Evolutionary conservation across 192 early-diverging fungal genomes (phyloP).

Genomic region (Mortierella alpina): DNA sequence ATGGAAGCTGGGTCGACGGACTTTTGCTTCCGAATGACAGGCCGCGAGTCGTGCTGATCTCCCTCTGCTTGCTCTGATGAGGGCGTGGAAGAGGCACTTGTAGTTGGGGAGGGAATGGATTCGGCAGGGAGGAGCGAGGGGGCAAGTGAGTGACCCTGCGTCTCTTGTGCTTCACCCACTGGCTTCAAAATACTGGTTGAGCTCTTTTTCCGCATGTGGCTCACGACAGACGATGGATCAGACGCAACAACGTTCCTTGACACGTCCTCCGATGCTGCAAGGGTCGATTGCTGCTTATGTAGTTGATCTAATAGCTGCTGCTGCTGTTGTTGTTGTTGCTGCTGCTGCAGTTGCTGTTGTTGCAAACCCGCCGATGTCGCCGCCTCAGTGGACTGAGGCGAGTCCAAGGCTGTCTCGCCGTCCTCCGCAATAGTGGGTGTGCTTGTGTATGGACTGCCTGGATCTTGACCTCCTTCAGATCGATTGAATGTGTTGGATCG

Average conservation of each 20-base stretch:
- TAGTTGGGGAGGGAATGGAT: background rate
- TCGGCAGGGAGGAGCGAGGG: conserved; percentile 28
- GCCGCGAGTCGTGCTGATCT: background rate
- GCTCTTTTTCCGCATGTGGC: conserved; percentile 24
- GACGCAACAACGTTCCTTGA: background rate
- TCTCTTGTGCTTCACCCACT: background rate
- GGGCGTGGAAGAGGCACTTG: background rate
- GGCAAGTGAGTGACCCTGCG: background rate
- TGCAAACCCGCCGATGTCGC: background rate
- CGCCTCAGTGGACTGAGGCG: background rate
- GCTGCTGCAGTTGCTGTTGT: conserved; percentile 5
- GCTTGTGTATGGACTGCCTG: background rate
- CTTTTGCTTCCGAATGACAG: conserved; percentile 32
- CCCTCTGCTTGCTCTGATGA: background rate
- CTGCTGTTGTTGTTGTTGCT: background rate
- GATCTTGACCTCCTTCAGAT: conserved; percentile 4
- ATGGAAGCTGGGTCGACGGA: conserved; percentile 35
- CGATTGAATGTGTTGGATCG: conserved; percentile 34
- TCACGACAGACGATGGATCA: background rate
- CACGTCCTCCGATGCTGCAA: background rate
- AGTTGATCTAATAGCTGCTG: background rate
- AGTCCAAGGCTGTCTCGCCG: conserved; percentile 6
- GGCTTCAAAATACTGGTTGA: conserved; percentile 19
- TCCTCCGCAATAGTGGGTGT: conserved; percentile 42
- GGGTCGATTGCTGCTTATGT: background rate